phyloP scores from a whole-genome alignment of 2,329 filamentous ascomycete species.

The Calonectria crousiana region DNA sequence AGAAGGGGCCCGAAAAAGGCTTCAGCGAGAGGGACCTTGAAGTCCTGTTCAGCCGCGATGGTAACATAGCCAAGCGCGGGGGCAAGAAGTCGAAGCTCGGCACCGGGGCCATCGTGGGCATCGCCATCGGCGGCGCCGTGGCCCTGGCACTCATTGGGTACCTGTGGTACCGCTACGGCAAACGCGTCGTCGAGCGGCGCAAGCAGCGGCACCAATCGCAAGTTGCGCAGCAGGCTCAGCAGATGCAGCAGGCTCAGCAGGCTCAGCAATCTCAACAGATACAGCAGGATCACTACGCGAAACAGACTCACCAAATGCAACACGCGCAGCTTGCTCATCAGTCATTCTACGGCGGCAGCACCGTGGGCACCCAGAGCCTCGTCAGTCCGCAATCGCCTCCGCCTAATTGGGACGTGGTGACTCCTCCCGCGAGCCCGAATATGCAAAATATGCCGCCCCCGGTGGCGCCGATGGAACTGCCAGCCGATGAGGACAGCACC shows the following conservation, averaged over 20 bases:
- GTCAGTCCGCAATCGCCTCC: neutral
- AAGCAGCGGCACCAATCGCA: neutral
- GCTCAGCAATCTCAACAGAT: no score
- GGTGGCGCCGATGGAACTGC: neutral
- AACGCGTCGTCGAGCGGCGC: constrained; percentile 9
- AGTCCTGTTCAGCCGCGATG: neutral
- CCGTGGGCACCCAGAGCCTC: neutral
- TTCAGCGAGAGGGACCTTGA: constrained; percentile 1
- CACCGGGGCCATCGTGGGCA: constrained; percentile 55
- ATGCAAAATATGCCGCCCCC: neutral
- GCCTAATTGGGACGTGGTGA: neutral
- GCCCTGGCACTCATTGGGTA: constrained; percentile 40
- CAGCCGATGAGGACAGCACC: neutral
- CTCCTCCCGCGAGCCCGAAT: neutral
- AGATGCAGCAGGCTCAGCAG: neutral
- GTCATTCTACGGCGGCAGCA: constrained; percentile 4
- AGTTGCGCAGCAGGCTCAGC: neutral
- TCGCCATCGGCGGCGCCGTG: constrained; percentile 51
- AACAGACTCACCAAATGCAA: neutral
- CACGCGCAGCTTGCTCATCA: neutral
- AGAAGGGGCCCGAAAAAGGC: neutral
- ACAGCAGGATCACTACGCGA: neutral
- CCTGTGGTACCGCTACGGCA: constrained; percentile 23
- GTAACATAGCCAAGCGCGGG: neutral
- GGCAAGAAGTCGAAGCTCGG: constrained; percentile 25